phyloP scores from a whole-genome alignment of 2,329 filamentous ascomycete genomes.

The Cryphonectria parasitica region DNA sequence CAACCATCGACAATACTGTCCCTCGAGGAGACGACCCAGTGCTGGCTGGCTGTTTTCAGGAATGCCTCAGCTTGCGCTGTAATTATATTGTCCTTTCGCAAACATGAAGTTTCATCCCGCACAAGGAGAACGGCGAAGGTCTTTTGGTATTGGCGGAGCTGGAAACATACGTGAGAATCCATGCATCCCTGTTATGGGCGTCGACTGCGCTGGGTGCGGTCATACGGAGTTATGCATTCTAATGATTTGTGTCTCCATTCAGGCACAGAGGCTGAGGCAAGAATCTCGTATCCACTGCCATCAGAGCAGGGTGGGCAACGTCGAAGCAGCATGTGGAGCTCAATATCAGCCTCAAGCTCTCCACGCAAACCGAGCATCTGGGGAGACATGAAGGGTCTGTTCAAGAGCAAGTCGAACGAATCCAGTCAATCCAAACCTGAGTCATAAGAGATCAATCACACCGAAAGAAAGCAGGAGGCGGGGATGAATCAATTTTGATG shows the following conservation, averaged over 20 bases:
- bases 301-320: slow-evolving; percentile 15
- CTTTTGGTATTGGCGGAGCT: slow-evolving; percentile 24
- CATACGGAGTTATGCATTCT: no score
- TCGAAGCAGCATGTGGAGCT: slow-evolving; percentile 21
- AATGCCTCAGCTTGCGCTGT: not conserved
- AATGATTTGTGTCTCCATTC: not conserved
- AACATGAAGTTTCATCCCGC: not conserved
- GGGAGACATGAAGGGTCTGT: slow-evolving; percentile 5
- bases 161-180: slow-evolving; percentile 22
- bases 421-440: not conserved
- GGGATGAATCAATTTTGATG: not conserved
- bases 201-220: not conserved
- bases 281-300: slow-evolving; percentile 6
- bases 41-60: not conserved
- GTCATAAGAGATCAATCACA: no score
- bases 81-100: not conserved
- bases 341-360: slow-evolving; percentile 2
- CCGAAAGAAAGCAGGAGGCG: not conserved
- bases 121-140: slow-evolving; percentile 5
- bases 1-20: not conserved
- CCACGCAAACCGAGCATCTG: slow-evolving; percentile 2
- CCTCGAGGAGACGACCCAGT: not conserved
- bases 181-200: not conserved
- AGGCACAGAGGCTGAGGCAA: slow-evolving; percentile 21
- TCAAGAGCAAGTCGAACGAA: slow-evolving; percentile 9